A percentile compares a stretch with the other conserved stretches of the same genome.
Conservation (phyloP, 2,329 filamentous ascomycete genomes). For the Pezicula carpinea region DNA sequence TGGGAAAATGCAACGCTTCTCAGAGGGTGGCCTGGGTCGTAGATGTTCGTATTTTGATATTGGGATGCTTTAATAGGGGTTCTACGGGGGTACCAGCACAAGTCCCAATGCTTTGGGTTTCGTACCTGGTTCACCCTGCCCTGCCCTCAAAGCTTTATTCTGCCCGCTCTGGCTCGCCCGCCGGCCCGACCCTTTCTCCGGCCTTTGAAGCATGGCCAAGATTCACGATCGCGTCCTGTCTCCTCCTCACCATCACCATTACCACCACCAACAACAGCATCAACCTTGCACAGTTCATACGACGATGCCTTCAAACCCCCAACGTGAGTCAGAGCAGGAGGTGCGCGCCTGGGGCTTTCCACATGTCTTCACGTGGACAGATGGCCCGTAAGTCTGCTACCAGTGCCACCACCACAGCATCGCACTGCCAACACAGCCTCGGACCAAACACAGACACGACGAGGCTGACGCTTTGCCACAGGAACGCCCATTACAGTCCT, state of each 20-base stretch:
- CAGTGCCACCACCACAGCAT: not conserved
- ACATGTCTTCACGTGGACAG: slow-evolving; percentile 68
- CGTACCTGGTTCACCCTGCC: not conserved
- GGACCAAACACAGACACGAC: not conserved
- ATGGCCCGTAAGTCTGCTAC: slow-evolving; percentile 53
- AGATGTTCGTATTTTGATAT: not conserved
- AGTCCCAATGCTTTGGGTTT: not conserved
- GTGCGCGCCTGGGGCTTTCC: slow-evolving; percentile 66
- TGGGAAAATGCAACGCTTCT: too few relatives aligned
- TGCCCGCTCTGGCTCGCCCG: not conserved
- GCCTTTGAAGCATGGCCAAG: not conserved
- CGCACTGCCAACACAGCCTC: slow-evolving; percentile 5
- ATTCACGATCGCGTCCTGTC: not conserved
- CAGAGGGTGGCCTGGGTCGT: too few relatives aligned
- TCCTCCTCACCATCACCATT: not conserved
- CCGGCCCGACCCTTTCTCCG: not conserved
- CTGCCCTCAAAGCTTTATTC: not conserved
- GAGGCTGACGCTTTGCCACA: slow-evolving; percentile 29
- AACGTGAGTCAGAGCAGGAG: slow-evolving; percentile 49
- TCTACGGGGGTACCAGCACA: not conserved
- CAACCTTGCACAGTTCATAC: not conserved
- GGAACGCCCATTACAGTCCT: slow-evolving; percentile 63
- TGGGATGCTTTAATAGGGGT: not conserved
- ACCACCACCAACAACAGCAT: not conserved
- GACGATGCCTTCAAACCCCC: slow-evolving; percentile 31